Base-by-base conservation (phyloP, 176 grass and related monocot species). In the Oryza officinalis region DNA sequence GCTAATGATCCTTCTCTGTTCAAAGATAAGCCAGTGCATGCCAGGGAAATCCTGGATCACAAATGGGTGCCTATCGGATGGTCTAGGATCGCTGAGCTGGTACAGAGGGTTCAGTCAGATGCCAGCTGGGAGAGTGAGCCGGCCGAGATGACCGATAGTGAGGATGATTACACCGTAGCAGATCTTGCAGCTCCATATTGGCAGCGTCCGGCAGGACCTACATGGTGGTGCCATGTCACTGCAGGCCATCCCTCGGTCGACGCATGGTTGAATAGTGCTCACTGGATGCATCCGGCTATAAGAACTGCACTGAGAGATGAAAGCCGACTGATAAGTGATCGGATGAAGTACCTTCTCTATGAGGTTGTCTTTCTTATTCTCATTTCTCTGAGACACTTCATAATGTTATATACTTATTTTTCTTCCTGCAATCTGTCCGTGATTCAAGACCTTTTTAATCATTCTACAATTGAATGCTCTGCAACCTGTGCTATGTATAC, bases 221-320 rank as follows among this genome's bases (percentile, higher is more conserved):
- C 93, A 49, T 99, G 96, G 96, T 99, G 96, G 96, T 90, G 92
- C 65, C 96, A 99, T 79, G 93, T 99, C 10, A 82, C 81, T 10
- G 91, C 93, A 35, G 91, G 89, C 15, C 91, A 96, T 90, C 87
- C 74, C 13, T 84, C 49, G 1, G 72, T 96, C 3, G 89, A 94
- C 23, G 66, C 86, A 32, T 96, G 96, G 96, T 60, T 99, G 81
- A 85, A 82, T 81, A 94, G 86, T 10, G 93, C 96, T 87, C 87
- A 94, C 52, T 99, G 96, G 93, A 82, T 96, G 85, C 96, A 99
- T 83, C 96, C 91, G 1, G 96, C 96, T 54, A 99, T 99, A 70
- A 94, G 87, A 72, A 96, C 76, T 83, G 96, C 96, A 71, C 77
- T 99, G 76, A 92, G 87, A 79, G 86, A 96, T 88, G 96, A 99